Conservation (phyloP, 1,284 basidiomycete species). For the Apiotrichum laibachii region DNA sequence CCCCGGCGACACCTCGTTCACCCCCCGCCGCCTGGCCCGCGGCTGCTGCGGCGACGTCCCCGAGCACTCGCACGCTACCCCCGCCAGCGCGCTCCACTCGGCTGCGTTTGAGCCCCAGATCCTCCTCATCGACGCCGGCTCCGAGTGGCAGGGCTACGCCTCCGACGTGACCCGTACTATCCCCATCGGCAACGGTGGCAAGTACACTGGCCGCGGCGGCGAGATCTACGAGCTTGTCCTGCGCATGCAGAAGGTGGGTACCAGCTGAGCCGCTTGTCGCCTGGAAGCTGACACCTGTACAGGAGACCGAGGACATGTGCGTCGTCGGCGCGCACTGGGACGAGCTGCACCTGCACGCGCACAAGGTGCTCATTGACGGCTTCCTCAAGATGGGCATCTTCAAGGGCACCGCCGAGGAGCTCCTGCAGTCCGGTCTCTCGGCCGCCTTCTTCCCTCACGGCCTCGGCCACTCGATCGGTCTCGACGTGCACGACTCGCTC, state of each 20-base stretch:
- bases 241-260: conserved; percentile 76
- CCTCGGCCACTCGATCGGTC: conserved; percentile 76
- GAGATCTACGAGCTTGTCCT: conserved; percentile 81
- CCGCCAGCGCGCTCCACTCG: conserved; percentile 24
- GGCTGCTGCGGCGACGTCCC: conserved; percentile 46
- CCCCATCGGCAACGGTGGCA: conserved; percentile 76
- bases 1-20: conserved; percentile 40
- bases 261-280: too few species aligned
- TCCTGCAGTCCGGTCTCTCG: conserved; percentile 71
- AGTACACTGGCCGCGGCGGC: conserved; percentile 71
- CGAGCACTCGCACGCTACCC: conserved; percentile 30
- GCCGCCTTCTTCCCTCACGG: conserved; percentile 89
- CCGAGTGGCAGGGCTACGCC: conserved; percentile 68
- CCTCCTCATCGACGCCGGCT: conserved; percentile 85
- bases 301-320: conserved; percentile 58
- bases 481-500: conserved; percentile 72
- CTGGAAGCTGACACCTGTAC: not conserved
- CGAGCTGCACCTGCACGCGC: conserved; percentile 72
- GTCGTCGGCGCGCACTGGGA: conserved; percentile 81
- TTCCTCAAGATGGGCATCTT: conserved; percentile 84
- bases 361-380: conserved; percentile 69
- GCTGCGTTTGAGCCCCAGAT: conserved; percentile 63
- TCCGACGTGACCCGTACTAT: conserved; percentile 51
- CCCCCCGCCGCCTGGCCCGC: conserved; percentile 31
- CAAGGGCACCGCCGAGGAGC: conserved; percentile 60